Base-by-base conservation (phyloP, 208 protist genomes). In the Trypanosoma boissoni region DNA sequence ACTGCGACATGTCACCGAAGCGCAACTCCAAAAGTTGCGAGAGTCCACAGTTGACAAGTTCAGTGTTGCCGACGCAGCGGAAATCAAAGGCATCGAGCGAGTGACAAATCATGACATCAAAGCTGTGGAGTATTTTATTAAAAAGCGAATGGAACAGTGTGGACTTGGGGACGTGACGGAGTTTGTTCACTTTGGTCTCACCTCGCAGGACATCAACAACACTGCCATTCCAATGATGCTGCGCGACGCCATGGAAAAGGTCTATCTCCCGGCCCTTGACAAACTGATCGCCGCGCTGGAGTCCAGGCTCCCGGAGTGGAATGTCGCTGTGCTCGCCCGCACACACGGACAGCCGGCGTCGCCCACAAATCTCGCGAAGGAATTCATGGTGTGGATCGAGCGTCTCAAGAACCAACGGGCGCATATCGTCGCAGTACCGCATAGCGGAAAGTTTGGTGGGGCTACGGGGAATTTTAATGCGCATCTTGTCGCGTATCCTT, bases 141-240 rank as follows among this genome's bases (percentile, higher is more conserved):
- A 98, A 72, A 77, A 94, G 26, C 96, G 94, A 52, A 89, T 97
- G 77, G 42, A 45, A 3, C 58, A 18, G 4, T 84, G 72, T 23
- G 82, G 83, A 44, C 82, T 95, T 26, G 72, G 50, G 21, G 18
- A 80, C 3, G 68, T 89, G 18, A 76, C 62, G 52, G 96, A 99
- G 72, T 98, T 97, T 74, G 85, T 99, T 28, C 97, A 99, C 71
- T 99, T 99, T 72, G 96, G 88, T n/a, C 74, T 98, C 9, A 99
- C 97, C 32, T 97, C 92, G 39, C 95, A 99, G 73, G 97, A 99
- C 63, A 97, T 98, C 69, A 99, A 98, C 76, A 98, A 98, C 77
- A 98, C 96, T 14, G 78, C 89, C 0, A 96, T 98, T 49, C 93
- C 94, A 21, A 93, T 98, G 73, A 80, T 96, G 62, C 59, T 98